Base-by-base conservation (phyloP, 2,329 filamentous ascomycete species). In the Fusarium agapanthi region DNA sequence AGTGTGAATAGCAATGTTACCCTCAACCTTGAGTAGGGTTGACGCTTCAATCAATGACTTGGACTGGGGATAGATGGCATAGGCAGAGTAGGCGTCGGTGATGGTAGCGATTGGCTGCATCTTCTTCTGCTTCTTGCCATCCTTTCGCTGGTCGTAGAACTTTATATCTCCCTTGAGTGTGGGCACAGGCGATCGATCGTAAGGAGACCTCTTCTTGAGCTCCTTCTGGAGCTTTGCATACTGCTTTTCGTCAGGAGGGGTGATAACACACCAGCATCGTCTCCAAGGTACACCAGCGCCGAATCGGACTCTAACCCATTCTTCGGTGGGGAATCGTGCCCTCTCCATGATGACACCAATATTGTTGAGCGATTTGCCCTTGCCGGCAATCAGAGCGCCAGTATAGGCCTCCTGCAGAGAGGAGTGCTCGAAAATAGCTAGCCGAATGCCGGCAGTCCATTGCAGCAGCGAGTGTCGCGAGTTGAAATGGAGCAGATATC, bases 391-490 rank as follows among this genome's bases (percentile, higher is more conserved):
- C 48, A 99, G 86, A 26, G 95, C 95, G 12, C 96, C 96, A 0
- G 96, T 99, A 80, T 99, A 99, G 2, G 96, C 95, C 83, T 99
- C 96, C 80, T 98, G 95, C 38, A 99, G 85, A 0, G 94, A 94
- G 3, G 95, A 91, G 79, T 98, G 93, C 84, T 99, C 96, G 81
- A 92, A 98, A 89, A 98, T 97, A 77, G 95, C 89, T 28, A 99
- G 89, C 51, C 96, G 91, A 75, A 99, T 98, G 48, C 93, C 94
- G 22, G 96, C 93, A 3, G 96, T 97, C 96, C 96, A 99, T 83
- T 98, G 95, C 6, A 95, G 92, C 61, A 99, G 86, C 1, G 95
- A 97, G 79, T 97, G 93, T 74, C 95, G 90, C 0, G 95, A 97
- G 81, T 97, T 97, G 84, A 99, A 99, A 81, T 98, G 96, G 41